These are phyloP conservation scores for Chaetomium tenue DNA, from an alignment of 495 filamentous ascomycete genomes.

Conservation along the genomic window DNA sequence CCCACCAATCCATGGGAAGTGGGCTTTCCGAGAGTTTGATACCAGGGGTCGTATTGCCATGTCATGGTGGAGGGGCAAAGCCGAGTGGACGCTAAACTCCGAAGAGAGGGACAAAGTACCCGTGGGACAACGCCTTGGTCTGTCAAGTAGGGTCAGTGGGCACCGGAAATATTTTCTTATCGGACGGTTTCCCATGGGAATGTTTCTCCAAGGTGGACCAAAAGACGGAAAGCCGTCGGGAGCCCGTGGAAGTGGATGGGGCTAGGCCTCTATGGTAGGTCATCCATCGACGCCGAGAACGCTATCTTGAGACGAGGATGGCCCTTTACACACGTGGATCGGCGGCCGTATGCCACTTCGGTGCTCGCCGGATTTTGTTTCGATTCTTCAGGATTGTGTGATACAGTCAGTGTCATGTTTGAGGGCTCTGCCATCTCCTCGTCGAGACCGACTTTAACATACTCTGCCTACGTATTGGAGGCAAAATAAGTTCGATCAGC, in stretches of 20 bases:
- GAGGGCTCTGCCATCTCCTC: not conserved
- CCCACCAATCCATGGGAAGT: not conserved
- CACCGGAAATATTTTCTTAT: too few relatives aligned
- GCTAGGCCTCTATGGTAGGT: not conserved
- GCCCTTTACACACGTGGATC: too few relatives aligned
- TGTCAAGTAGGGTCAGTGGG: slow-evolving; percentile 7
- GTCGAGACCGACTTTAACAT: not conserved
- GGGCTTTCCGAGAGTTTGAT: slow-evolving; percentile 13
- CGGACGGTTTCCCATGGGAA: too few relatives aligned
- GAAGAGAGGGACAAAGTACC: not conserved
- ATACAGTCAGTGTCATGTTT: too few relatives aligned
- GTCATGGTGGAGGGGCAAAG: slow-evolving; percentile 16
- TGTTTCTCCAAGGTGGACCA: not conserved
- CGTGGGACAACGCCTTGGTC: not conserved
- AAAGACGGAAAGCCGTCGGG: not conserved
- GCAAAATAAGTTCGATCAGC: not conserved
- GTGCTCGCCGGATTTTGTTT: too few relatives aligned
- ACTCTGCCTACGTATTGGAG: not conserved
- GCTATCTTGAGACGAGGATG: too few relatives aligned
- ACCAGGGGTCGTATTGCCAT: slow-evolving; percentile 15
- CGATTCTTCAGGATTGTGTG: too few relatives aligned
- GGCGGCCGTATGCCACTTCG: too few relatives aligned
- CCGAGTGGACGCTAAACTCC: not conserved
- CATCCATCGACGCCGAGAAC: not conserved
- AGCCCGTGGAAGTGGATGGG: not conserved